phyloP scores from a whole-genome alignment of 305 asterid species.

The Withania somnifera region DNA sequence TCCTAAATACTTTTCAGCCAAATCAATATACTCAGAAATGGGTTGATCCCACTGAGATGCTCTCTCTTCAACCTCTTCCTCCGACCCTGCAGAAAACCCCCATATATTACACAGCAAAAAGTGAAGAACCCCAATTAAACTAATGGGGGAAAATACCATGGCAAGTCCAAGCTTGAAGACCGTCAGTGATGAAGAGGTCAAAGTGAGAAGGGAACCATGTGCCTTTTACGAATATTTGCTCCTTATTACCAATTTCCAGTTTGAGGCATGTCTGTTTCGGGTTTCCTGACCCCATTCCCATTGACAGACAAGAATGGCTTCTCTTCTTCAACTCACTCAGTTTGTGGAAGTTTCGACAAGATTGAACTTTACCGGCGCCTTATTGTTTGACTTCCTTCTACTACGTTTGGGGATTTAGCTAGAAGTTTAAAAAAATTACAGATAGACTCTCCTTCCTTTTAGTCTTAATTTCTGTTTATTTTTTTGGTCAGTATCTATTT shows the following conservation, averaged over 20 bases:
- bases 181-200: slow-evolving; percentile 61
- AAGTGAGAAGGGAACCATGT: slow-evolving; percentile 65
- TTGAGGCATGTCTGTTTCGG: slow-evolving; percentile 76
- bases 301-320: too few relatives aligned
- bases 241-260: slow-evolving; percentile 23
- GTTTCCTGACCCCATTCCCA: slow-evolving; percentile 21
- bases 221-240: slow-evolving; percentile 67
- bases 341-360: too few relatives aligned
- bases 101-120: neutral
- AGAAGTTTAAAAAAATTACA: too few relatives aligned
- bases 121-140: neutral
- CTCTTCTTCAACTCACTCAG: too few relatives aligned
- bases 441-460: too few relatives aligned
- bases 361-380: too few relatives aligned
- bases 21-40: slow-evolving; percentile 56
- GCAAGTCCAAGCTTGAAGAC: slow-evolving; percentile 66
- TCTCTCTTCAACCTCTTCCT: slow-evolving; percentile 76
- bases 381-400: too few relatives aligned
- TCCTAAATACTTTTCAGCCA: slow-evolving; percentile 71
- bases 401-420: too few relatives aligned
- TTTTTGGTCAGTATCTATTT: too few relatives aligned
- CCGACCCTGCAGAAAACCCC: slow-evolving; percentile 35
- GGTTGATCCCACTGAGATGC: slow-evolving; percentile 86
- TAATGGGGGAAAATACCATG: slow-evolving; percentile 23
- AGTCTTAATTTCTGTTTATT: too few relatives aligned